Evolutionary conservation across 495 filamentous ascomycete genomes (phyloP).

Genomic region (Xylaria curta): DNA sequence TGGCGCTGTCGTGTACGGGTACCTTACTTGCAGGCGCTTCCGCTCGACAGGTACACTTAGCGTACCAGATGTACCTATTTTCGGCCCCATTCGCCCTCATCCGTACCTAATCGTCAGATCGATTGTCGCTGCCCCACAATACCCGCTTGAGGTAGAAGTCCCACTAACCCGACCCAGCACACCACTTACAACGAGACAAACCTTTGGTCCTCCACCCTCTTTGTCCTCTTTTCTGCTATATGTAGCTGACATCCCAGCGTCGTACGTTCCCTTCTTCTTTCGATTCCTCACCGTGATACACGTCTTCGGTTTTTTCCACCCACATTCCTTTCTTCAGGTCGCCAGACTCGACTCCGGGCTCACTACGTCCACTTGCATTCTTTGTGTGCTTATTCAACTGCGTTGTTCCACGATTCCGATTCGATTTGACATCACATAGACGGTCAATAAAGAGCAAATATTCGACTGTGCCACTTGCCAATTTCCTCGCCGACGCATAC

Average conservation of each 20-base stretch:
- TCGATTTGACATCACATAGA: slow-evolving; percentile 5
- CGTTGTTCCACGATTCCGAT: slow-evolving; percentile 18
- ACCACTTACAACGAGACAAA: not conserved
- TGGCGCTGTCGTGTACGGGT: not conserved
- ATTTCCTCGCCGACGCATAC: slow-evolving; percentile 16
- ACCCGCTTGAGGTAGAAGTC: not conserved
- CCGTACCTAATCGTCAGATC: slow-evolving; percentile 26
- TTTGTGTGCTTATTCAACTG: slow-evolving; percentile 16
- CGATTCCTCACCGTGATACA: slow-evolving; percentile 14
- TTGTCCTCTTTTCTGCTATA: slow-evolving; percentile 36
- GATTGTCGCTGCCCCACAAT: slow-evolving; percentile 13
- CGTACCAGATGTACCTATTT: slow-evolving; percentile 14
- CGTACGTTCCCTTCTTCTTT: slow-evolving; percentile 35
- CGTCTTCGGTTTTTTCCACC: slow-evolving; percentile 24
- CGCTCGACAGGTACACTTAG: not conserved
- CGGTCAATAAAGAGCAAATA: too few relatives aligned
- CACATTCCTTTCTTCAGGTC: slow-evolving; percentile 41
- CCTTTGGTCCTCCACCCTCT: slow-evolving; percentile 13
- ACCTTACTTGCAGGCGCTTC: slow-evolving; percentile 14
- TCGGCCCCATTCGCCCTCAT: slow-evolving; percentile 20
- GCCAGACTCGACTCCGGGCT: slow-evolving; percentile 47
- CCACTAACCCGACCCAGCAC: not conserved
- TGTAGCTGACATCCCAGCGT: slow-evolving; percentile 26
- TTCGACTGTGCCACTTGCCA: slow-evolving; percentile 32
- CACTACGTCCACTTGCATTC: slow-evolving; percentile 25